These are phyloP conservation scores for Phytomonas francai DNA, from an alignment of 208 protist species.

Conservation along the genomic window DNA sequence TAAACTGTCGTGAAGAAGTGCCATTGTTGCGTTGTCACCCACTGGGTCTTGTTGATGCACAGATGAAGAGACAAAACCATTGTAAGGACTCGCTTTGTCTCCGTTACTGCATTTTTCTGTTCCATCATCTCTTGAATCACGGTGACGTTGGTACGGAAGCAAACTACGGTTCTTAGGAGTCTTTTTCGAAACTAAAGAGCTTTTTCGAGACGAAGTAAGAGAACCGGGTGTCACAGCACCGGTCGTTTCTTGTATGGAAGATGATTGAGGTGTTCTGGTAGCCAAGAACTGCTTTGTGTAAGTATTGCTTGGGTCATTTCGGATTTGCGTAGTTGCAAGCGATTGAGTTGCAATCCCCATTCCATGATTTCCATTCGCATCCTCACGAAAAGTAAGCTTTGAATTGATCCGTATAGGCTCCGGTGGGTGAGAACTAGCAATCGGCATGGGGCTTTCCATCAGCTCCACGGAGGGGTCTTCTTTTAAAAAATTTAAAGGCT, in stretches of 20 bases:
- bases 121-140: background rate
- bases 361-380: background rate
- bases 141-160: constrained; percentile 7
- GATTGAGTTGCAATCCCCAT: background rate
- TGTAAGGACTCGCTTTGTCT: background rate
- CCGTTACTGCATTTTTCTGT: background rate
- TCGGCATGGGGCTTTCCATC: background rate
- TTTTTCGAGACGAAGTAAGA: background rate
- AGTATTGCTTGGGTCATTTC: background rate
- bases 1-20: constrained; percentile 51
- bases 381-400: background rate
- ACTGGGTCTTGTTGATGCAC: constrained; percentile 9
- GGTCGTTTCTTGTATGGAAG: background rate
- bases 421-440: background rate
- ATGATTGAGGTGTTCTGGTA: background rate
- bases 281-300: background rate
- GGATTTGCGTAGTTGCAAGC: background rate
- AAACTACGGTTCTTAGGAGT: background rate
- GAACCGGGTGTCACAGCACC: background rate
- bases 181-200: background rate
- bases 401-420: background rate
- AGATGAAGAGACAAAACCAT: background rate
- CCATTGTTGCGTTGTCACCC: constrained; percentile 15
- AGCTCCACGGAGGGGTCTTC: background rate
- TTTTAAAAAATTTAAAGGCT: background rate